These are phyloP conservation scores for Penicillium sp. DNA, from an alignment of 2,329 filamentous ascomycete genomes.

Conservation along the genomic window DNA sequence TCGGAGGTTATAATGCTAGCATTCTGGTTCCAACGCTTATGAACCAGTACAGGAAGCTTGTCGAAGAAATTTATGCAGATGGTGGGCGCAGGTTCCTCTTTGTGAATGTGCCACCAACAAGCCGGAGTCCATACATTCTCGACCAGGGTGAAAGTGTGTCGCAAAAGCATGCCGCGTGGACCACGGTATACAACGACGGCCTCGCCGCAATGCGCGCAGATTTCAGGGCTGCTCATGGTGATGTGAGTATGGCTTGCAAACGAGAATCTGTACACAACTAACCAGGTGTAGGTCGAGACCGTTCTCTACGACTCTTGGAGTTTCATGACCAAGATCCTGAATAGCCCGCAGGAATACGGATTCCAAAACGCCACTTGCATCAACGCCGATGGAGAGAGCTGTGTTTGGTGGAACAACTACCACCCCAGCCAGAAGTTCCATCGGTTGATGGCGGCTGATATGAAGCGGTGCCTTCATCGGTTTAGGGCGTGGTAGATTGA, in stretches of 20 bases:
- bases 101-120: slow-evolving; percentile 58
- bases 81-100: slow-evolving; percentile 63
- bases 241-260: slow-evolving; percentile 20
- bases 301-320: slow-evolving; percentile 34
- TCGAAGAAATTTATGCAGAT: slow-evolving; percentile 53
- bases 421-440: slow-evolving; percentile 36
- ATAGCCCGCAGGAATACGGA: slow-evolving; percentile 30
- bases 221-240: slow-evolving; percentile 21
- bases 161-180: slow-evolving; percentile 24
- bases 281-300: slow-evolving; percentile 21
- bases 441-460: slow-evolving; percentile 32
- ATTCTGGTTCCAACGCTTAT: slow-evolving; percentile 43
- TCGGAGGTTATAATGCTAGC: slow-evolving; percentile 33
- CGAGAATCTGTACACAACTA: neutral
- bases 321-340: slow-evolving; percentile 34
- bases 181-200: slow-evolving; percentile 29
- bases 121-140: slow-evolving; percentile 29
- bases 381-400: slow-evolving; percentile 30
- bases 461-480: slow-evolving; percentile 26
- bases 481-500: slow-evolving; percentile 30
- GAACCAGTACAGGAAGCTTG: slow-evolving; percentile 47
- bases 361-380: slow-evolving; percentile 33
- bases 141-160: slow-evolving; percentile 22
- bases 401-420: slow-evolving; percentile 39
- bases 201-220: slow-evolving; percentile 25